Percentiles rank a stretch among this genome's conserved stretches.
phyloP scores from a whole-genome alignment of 306 rosid genomes.

The Fagus crenata region DNA sequence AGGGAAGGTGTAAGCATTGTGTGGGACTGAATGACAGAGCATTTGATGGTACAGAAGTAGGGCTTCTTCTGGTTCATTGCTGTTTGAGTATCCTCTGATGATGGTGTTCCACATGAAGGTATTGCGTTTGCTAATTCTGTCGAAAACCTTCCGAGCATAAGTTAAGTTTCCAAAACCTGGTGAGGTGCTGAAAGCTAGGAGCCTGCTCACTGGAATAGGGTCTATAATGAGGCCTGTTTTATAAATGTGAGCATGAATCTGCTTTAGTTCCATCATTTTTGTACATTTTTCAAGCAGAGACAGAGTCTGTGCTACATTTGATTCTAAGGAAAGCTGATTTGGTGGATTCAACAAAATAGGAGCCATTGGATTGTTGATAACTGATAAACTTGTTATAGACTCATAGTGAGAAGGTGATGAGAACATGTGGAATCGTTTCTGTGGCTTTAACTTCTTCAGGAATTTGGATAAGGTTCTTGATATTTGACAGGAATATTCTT shows the following conservation, averaged over 20 bases:
- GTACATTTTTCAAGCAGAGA: conserved; percentile 60
- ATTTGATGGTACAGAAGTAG: conserved; percentile 51
- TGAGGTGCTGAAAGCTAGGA: conserved; percentile 43
- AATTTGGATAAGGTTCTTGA: conserved; percentile 38
- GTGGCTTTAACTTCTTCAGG: conserved; percentile 34
- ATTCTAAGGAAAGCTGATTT: conserved; percentile 29
- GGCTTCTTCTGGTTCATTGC: conserved; percentile 52
- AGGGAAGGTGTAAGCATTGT: conserved; percentile 65
- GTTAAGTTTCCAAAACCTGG: conserved; percentile 42
- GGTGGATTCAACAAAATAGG: conserved; percentile 26
- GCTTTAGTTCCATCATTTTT: conserved; percentile 54
- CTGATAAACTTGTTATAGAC: not conserved
- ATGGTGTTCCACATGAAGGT: conserved; percentile 65
- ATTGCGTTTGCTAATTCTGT: conserved; percentile 50
- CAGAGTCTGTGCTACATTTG: conserved; percentile 31
- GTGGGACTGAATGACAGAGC: conserved; percentile 50
- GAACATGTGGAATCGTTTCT: not conserved
- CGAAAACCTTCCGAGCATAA: conserved; percentile 52
- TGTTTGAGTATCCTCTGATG: conserved; percentile 56
- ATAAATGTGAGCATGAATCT: conserved; percentile 61
- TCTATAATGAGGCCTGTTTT: conserved; percentile 39
- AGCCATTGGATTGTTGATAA: conserved; percentile 11
- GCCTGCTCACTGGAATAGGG: conserved; percentile 39
- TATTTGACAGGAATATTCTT: conserved; percentile 23
- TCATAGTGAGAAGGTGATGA: conserved; percentile 5